Base-by-base conservation (phyloP, 306 rosid genomes). In the Prunus armeniaca region DNA sequence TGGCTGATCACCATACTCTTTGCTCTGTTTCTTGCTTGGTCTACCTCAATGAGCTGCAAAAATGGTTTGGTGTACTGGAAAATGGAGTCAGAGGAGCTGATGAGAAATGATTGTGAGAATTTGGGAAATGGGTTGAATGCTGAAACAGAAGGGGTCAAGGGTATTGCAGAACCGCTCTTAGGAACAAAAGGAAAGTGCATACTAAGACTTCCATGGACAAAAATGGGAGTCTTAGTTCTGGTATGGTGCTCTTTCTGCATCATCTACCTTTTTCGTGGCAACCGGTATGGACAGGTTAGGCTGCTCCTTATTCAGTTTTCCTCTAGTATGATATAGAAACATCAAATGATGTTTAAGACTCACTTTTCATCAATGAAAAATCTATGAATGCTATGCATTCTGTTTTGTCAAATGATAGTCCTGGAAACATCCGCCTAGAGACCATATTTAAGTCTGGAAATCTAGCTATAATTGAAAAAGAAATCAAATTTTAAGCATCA, bases 21-120 rank as follows among this genome's bases (percentile, higher is more conserved):
- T 82, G 97, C 97, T 20, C 3, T 83, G 34, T 93, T 93, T 74
- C 93, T 93, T 71, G 92, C 89, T 80, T 93, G 98, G 96, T 89
- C 96, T 12, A 91, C 98, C 47, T 80, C 86, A 11, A 91, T 86
- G 86, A 93, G 96, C 10, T 91, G 90, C 49, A 78, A 34, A 66
- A 89, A 82, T 78, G 98, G 95, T 34, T n/a, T 85, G 18, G 14
- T 61, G 54, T 72, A 82, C 61, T 93, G 98, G 98, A 82, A 71
- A 74, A 41, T 11, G 77, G 98, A 93, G 58, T 81, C 96, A 3
- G 88, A 86, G 51, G 87, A 68, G 87, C 67, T 73, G 19, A 27
- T 27, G 28, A 78, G 67, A 54, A 78, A 10, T 81, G 82, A 77
- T 47, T 51, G 58, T 70, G 80, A 64, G 58, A 79, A 67, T 65